Evolutionary conservation across 75 land plant species (phyloP).

Genomic region (Pinus tabuliformis): DNA sequence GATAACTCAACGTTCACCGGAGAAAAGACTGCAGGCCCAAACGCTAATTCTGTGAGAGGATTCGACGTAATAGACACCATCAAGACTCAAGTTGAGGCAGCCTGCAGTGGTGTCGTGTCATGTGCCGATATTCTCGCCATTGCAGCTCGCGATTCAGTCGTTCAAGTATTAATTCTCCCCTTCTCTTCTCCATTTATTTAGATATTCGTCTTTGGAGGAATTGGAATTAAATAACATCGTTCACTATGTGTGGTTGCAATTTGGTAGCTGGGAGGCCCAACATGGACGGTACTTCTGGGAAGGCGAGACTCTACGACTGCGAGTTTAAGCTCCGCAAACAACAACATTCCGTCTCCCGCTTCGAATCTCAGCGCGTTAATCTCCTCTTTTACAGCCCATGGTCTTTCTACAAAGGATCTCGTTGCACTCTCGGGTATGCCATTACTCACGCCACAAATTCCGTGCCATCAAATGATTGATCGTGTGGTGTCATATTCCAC

Average conservation of each 20-base stretch:
- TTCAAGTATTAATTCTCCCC: not conserved
- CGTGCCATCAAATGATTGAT: too few relatives aligned
- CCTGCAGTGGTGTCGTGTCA: constrained; percentile 9
- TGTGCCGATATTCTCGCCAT: constrained; percentile 17
- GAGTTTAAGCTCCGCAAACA: constrained; percentile 11
- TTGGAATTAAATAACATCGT: too few relatives aligned
- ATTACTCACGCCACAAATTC: too few relatives aligned
- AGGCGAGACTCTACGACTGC: constrained; percentile 23
- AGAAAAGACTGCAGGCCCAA: constrained; percentile 9
- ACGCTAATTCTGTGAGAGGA: constrained; percentile 7
- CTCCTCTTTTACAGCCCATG: constrained; percentile 10
- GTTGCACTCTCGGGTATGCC: constrained; percentile 28
- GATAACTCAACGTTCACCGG: not conserved
- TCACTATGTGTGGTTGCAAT: not conserved
- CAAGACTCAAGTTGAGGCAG: constrained; percentile 12
- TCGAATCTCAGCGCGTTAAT: constrained; percentile 1
- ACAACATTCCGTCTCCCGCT: constrained; percentile 15
- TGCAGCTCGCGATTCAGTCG: constrained; percentile 10
- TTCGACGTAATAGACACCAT: constrained; percentile 17
- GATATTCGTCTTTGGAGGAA: too few relatives aligned
- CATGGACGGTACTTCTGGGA: constrained; percentile 26
- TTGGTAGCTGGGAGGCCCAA: constrained; percentile 14
- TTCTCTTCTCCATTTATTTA: not conserved
- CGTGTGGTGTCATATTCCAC: too few relatives aligned
- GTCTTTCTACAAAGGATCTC: constrained; percentile 18